Base-by-base conservation (phyloP, 306 rosid genomes). In the Glycine latifolia region DNA sequence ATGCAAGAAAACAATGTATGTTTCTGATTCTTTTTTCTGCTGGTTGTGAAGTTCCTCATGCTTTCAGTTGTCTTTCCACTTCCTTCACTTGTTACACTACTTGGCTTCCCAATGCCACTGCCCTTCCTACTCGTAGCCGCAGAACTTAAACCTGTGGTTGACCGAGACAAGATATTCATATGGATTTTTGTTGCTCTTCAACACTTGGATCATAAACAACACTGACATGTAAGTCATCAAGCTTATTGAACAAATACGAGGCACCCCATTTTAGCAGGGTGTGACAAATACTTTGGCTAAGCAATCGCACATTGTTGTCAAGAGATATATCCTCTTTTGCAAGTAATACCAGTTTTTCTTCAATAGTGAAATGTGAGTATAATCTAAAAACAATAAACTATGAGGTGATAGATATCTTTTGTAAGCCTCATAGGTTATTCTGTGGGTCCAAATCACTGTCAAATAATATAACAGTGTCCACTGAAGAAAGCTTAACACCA, bases 401-500 rank as follows among this genome's bases (percentile, higher is more conserved):
- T 41, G 94, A 85, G 84, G 88, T 87, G 53, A 93, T 68, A 59
- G 88, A 85, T 69, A 93, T 84, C 77, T 66, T 91, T 61, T 89
- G 97, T 79, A 93, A 67, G 67, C 93, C 88, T 85, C 88, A 86
- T 78, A 93, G 52, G 75, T 90, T 94, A 89, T 70, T 90, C 65
- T 85, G 80, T 4, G 91, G 93, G 80, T 83, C 91, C 93, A 88
- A 91, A 74, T 90, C 94, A 84, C 97, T 91, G 65, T 89, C 93
- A 85, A 77, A 93, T 81, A 91, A 88, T 82, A 93, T 85, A 86
- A 90, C 73, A 79, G 74, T 79, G 76, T 91, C 94, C 79, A 91
- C 89, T 5, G 88, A 87, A 4, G 89, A 89, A 67, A 93, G 88
- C 81, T 87, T 91, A 71, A 93, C 62, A 73, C 88, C 90, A 37